Conservation (phyloP, 495 filamentous ascomycete genomes). For the Penicillium cinerascens region DNA sequence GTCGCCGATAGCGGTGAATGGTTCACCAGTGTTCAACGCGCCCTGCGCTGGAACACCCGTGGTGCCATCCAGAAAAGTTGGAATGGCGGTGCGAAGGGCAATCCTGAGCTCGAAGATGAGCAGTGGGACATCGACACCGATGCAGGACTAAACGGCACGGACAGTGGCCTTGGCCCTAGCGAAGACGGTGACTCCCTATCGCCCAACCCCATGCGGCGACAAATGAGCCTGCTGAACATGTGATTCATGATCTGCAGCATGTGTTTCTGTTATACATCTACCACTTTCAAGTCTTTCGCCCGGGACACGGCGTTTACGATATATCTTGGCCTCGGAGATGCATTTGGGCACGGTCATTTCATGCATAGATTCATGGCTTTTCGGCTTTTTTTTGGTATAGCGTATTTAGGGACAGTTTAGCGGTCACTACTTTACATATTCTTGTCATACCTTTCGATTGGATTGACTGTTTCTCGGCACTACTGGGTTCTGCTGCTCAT, state of each 20-base stretch:
- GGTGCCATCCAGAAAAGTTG: conserved; percentile 83
- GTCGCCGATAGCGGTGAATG: conserved; percentile 75
- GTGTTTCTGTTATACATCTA: not conserved
- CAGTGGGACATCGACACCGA: conserved; percentile 82
- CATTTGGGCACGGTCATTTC: conserved; percentile 1
- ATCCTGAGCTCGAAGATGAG: conserved; percentile 42
- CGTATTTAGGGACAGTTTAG: conserved; percentile 7
- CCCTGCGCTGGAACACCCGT: conserved; percentile 88
- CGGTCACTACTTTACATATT: conserved; percentile 16
- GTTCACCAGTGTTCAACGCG: conserved; percentile 90
- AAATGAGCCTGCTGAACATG: conserved; percentile 61
- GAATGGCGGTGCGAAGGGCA: conserved; percentile 42
- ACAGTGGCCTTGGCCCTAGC: conserved; percentile 49
- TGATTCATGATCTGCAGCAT: conserved; percentile 8
- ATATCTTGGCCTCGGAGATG: not conserved
- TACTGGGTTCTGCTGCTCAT: not conserved
- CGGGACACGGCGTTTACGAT: conserved; percentile 4
- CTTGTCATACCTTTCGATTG: not conserved
- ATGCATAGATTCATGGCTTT: conserved; percentile 13
- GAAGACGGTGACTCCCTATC: conserved; percentile 63
- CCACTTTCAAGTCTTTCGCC: not conserved
- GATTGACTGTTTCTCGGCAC: not conserved
- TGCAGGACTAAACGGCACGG: conserved; percentile 49
- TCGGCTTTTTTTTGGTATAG: not conserved
- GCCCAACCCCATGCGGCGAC: conserved; percentile 59